Evolutionary conservation across 495 filamentous ascomycete genomes (phyloP).

Genomic region (Penicillium angulare): DNA sequence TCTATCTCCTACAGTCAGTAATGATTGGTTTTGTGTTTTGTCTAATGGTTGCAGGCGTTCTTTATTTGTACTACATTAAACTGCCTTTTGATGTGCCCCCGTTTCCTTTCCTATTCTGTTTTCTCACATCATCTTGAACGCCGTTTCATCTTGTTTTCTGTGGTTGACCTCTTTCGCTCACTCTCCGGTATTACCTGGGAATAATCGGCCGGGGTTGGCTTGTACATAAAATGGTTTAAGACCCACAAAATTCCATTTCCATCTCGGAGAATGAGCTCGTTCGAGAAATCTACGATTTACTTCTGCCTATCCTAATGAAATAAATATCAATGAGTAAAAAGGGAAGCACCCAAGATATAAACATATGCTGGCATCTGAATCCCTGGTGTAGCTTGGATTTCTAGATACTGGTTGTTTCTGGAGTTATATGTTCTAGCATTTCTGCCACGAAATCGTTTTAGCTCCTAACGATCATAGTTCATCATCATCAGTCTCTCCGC

Average conservation of each 20-base stretch:
- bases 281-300: neutral
- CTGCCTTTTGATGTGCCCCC: constrained; percentile 27
- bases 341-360: too few relatives aligned
- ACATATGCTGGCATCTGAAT: too few relatives aligned
- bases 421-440: too few relatives aligned
- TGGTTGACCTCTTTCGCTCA: constrained; percentile 25
- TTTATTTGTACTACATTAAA: constrained; percentile 45
- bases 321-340: too few relatives aligned
- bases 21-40: constrained; percentile 33
- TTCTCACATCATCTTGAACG: constrained; percentile 19
- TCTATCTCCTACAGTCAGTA: constrained; percentile 12
- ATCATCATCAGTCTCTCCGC: constrained; percentile 54
- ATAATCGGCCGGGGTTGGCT: constrained; percentile 31
- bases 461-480: constrained; percentile 48
- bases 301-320: too few relatives aligned
- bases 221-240: constrained; percentile 48
- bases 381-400: too few relatives aligned
- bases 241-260: constrained; percentile 27
- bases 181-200: constrained; percentile 23
- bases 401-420: too few relatives aligned
- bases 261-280: constrained; percentile 10
- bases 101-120: constrained; percentile 23
- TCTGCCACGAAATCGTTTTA: too few relatives aligned
- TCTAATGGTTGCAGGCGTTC: constrained; percentile 45
- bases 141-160: constrained; percentile 22